Conservation (phyloP, 2,329 filamentous ascomycete genomes). For the Chrysosporium keratinophilum region DNA sequence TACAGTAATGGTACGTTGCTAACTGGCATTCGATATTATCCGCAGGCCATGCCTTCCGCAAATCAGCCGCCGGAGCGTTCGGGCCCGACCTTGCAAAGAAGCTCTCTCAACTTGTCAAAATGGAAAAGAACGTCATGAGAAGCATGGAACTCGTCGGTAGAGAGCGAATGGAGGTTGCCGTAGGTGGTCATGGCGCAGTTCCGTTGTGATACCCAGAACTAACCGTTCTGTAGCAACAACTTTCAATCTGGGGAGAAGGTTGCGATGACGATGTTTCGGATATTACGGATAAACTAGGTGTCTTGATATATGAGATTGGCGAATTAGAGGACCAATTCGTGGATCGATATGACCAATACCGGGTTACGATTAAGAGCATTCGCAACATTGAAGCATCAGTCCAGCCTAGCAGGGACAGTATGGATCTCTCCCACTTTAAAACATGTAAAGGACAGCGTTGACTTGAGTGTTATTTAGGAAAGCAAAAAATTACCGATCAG, state of each 20-base stretch:
- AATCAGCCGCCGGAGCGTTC: slow-evolving; percentile 43
- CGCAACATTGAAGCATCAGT: slow-evolving; percentile 98
- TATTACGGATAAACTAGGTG: slow-evolving; percentile 96
- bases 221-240: slow-evolving; percentile 64
- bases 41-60: slow-evolving; percentile 54
- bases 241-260: slow-evolving; percentile 91
- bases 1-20: background rate
- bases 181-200: slow-evolving; percentile 42
- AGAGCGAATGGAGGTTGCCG: slow-evolving; percentile 96
- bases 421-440: slow-evolving; percentile 27
- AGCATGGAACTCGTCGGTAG: slow-evolving; percentile 90
- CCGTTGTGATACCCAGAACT: background rate
- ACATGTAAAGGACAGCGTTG: background rate
- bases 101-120: slow-evolving; percentile 94
- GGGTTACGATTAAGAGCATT: slow-evolving; percentile 98
- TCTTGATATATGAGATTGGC: slow-evolving; percentile 95
- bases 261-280: slow-evolving; percentile 97
- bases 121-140: slow-evolving; percentile 99
- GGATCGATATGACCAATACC: slow-evolving; percentile 98
- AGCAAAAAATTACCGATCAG: slow-evolving; percentile 98
- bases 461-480: slow-evolving; percentile 47
- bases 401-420: slow-evolving; percentile 93
- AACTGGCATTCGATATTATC: slow-evolving; percentile 1
- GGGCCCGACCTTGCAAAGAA: slow-evolving; percentile 91
- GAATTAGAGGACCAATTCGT: slow-evolving; percentile 98